Conservation (phyloP, 768 basidiomycete species). For the Neoboletus magnificus region DNA sequence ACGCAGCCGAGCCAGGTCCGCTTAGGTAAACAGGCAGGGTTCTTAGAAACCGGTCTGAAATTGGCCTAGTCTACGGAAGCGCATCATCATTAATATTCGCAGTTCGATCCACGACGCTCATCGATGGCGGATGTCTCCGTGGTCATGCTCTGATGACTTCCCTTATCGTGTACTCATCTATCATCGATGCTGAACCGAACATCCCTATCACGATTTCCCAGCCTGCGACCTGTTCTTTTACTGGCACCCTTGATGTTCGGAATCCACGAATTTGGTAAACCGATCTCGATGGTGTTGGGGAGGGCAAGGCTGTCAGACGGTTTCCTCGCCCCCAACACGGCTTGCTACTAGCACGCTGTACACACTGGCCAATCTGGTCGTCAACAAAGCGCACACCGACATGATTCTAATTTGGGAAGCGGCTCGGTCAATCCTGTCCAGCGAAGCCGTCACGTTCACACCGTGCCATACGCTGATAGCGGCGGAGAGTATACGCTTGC, state of each 20-base stretch:
- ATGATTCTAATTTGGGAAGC: not conserved
- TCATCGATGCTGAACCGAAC: not conserved
- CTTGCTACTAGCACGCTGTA: too few relatives aligned
- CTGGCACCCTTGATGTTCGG: not conserved
- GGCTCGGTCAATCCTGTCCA: conserved; percentile 3
- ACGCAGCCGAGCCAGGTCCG: conserved; percentile 6
- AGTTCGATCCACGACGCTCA: conserved; percentile 13
- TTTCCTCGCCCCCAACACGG: not conserved
- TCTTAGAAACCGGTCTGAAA: not conserved
- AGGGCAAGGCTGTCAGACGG: not conserved
- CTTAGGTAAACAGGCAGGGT: not conserved
- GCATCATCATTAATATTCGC: conserved; percentile 3
- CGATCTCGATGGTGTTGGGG: conserved; percentile 2
- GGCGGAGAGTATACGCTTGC: not conserved
- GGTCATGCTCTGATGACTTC: conserved; percentile 4
- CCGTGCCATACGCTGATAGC: conserved; percentile 1
- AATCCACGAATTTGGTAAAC: not conserved
- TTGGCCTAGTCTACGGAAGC: not conserved
- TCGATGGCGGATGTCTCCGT: conserved; percentile 11
- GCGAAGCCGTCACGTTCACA: not conserved
- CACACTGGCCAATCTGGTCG: not conserved
- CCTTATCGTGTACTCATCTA: not conserved
- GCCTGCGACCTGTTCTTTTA: not conserved
- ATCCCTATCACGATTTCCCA: not conserved
- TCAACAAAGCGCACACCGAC: not conserved